A percentile compares a stretch with the other conserved stretches of the same genome.
These are phyloP conservation scores for Triticum aestivum DNA, from an alignment of 176 grass and related monocot species.

Conservation along the genomic window IWGSC_CS_RefSeq_v2.1 NC_057805.1:54255101-54255600, in stretches of 20 bases:
- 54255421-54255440: not conserved
- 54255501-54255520: not conserved
- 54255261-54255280: slow-evolving; percentile 1
- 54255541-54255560: not conserved
- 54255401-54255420: not conserved
- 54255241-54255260: not conserved
- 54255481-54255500: not conserved
- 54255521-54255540: not conserved
- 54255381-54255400: not conserved
- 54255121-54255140: not conserved
- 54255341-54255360: slow-evolving; percentile 3
- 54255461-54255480: not conserved
- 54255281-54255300: slow-evolving; percentile 14
- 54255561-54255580: not conserved
- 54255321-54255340: slow-evolving; percentile 1
- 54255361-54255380: not conserved
- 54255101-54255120: slow-evolving; percentile 7
- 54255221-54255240: slow-evolving; percentile 24
- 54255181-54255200: slow-evolving; percentile 1
- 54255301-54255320: not conserved
- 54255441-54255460: not conserved
- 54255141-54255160: not conserved
- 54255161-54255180: slow-evolving; percentile 2
- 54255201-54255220: slow-evolving; percentile 3
- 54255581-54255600: not conserved